Base-by-base conservation (phyloP, 164 flowering plant genomes). In the Macadamia integrifolia region DNA sequence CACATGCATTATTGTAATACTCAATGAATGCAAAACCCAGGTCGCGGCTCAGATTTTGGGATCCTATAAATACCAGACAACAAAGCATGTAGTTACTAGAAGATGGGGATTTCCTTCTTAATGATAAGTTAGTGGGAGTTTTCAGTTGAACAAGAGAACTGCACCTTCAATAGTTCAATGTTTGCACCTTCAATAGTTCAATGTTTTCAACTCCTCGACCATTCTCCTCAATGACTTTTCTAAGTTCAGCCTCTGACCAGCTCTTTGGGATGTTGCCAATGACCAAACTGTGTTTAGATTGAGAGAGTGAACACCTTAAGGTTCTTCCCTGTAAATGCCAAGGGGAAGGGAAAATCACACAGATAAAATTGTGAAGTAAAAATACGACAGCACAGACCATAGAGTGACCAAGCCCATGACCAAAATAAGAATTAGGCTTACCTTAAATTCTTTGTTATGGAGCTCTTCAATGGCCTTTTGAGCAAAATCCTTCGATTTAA, bases 1-100 rank as follows among this genome's bases (percentile, higher is more conserved):
- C 99, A 87, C 99, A 95, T 6, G 96, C 98, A 84, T 86, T 87
- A 74, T 95, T 95, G 85, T 92, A 91, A 72, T 88, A 95, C 74
- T 91, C 91, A 53, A 95, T 71, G 66, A 95, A 95, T 72, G 97
- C 97, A 89, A 89, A 95, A 29, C 98, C 99, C 66, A 96, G 94
- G 67, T 95, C 92, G 48, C 94, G 91, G 63, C 74, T 71, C 55
- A 94, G 80, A 77, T 81, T 87, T 80, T 81, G 68, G 96, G 96
- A 81, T 95, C 99, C 99, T 92, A 80, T 10, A 71, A 70, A 14
- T 9, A 68, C 11, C 29, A 75, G 53, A 64, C 73, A 23, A 60
- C 42, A 74, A 35, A 35, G 40, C 3, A 35, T 5, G 9, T 46
- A 71, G 69, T n/a, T 13, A 68, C 11, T 17, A 75, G 48, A 64